Evolutionary conservation across 1,284 basidiomycete genomes (phyloP), one percentile per base, ranked within the genome.

Genomic region (Cutaneotrichosporon sp.): DNA sequence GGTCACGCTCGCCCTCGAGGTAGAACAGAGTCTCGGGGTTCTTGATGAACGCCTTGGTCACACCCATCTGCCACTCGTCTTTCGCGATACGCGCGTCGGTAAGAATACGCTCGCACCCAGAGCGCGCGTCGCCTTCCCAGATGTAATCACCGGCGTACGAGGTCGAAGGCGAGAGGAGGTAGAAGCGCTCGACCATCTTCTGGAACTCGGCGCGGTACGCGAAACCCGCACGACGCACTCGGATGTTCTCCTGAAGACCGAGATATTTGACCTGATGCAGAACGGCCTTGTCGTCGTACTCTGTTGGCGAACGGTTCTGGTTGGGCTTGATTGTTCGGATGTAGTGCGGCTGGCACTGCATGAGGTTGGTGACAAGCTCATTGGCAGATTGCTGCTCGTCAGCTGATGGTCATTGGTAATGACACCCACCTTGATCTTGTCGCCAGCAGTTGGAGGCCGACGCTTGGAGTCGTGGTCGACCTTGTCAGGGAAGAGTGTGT

Each of bases 291-390:
- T 80, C 81, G 68, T 98, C 93, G 74, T 96, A 98, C 77, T 99
- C 96, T 7, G 83, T 82, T 3, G 86, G 76, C 61, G 90, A 94
- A 53, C 94, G 86, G 72, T 97, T 96, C 79, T 97, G 89, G 74
- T 99, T 99, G 11, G 96, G 90, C 76, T 99, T 99, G 80, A 99
- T 98, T 5, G 96, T 98, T 59, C 96, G 89, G 63, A 99, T 99
- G 76, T 99, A 99, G 20, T 91, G 92, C 1, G 96, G 96, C 72
- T 93, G 92, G 27, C 91, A 89, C 59, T 86, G 88, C 90, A 92
- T 94, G 57, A 97, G 78, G 70, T 94, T 96, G 17, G 96, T 90
- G 14, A 99, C 96, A 25, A 99, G 83, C 9, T 90, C 90, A 59
- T 90, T 87, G 32, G 96, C 96, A 22, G 92, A 96, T 54, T 79